These are phyloP conservation scores for Stereum hirsutum DNA, from an alignment of 1,284 basidiomycete species.

Conservation along the genomic window DNA sequence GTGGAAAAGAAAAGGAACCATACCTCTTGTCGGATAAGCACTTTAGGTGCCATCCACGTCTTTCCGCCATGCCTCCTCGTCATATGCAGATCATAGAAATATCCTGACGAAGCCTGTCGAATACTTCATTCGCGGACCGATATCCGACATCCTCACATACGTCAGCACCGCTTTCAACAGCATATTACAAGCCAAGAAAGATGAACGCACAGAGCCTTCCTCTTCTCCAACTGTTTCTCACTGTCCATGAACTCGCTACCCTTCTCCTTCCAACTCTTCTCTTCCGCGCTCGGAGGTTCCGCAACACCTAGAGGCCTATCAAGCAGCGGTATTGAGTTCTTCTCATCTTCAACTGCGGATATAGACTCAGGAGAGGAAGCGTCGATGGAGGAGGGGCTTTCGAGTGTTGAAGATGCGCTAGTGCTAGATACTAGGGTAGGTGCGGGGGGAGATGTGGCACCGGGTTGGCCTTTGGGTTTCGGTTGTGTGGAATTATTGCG, in stretches of 20 bases:
- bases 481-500: no score
- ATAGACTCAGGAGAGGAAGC: no score
- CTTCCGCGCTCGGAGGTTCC: conserved; percentile 44
- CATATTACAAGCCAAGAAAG: not conserved
- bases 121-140: conserved; percentile 38
- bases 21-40: conserved; percentile 85
- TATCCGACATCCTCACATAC: not conserved
- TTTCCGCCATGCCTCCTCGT: conserved; percentile 85
- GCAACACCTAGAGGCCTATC: conserved; percentile 69
- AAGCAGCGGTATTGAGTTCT: conserved; percentile 39
- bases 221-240: conserved; percentile 62
- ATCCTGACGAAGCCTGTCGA: conserved; percentile 80
- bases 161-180: not conserved
- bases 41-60: conserved; percentile 88
- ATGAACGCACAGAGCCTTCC: conserved; percentile 64
- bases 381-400: no score
- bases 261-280: conserved; percentile 57
- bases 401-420: no score
- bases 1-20: no score
- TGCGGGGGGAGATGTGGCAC: no score
- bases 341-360: not conserved
- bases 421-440: no score
- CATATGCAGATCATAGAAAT: conserved; percentile 86
- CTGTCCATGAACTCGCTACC: conserved; percentile 67
- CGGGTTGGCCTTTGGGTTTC: no score